Evolutionary conservation across 805 yeast genomes (phyloP).

Genomic region (Starmerella scarabaei): DNA sequence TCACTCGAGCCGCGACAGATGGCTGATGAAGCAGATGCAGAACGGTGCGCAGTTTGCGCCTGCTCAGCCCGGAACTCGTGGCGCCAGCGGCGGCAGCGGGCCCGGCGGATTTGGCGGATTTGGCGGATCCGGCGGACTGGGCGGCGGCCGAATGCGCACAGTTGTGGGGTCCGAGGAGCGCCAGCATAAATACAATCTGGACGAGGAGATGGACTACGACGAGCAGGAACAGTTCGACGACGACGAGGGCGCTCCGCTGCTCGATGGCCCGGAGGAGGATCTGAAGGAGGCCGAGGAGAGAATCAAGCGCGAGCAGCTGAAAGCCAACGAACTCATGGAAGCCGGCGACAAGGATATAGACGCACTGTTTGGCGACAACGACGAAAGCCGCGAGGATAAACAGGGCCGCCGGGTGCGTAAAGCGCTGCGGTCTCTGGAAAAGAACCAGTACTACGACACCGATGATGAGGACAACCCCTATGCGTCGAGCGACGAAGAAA

Average conservation of each 20-base stretch:
- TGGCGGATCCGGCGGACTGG: slow-evolving; percentile 6
- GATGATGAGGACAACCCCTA: slow-evolving; percentile 81
- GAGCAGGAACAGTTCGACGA: slow-evolving; percentile 91
- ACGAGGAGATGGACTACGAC: slow-evolving; percentile 73
- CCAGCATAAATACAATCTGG: slow-evolving; percentile 38
- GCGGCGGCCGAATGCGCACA: slow-evolving; percentile 19
- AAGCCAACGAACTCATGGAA: slow-evolving; percentile 56
- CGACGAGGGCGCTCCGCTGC: slow-evolving; percentile 96
- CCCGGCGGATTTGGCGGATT: slow-evolving; percentile 17
- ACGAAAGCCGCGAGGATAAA: slow-evolving; percentile 57
- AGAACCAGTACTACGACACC: slow-evolving; percentile 73
- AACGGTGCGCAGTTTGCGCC: too few species aligned
- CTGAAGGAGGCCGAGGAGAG: slow-evolving; percentile 68
- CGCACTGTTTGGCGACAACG: slow-evolving; percentile 56
- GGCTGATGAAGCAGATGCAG: slow-evolving; percentile 73
- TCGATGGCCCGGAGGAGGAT: slow-evolving; percentile 93
- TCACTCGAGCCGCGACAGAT: slow-evolving; percentile 58
- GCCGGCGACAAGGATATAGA: slow-evolving; percentile 46
- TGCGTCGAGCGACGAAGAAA: slow-evolving; percentile 49
- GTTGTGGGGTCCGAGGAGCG: slow-evolving; percentile 32
- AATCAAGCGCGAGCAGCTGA: slow-evolving; percentile 28
- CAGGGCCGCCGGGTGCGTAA: slow-evolving; percentile 80
- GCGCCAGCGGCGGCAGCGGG: slow-evolving; percentile 27
- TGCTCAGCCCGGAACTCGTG: neutral
- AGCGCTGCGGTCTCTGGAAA: slow-evolving; percentile 72